phyloP scores from a whole-genome alignment of 129 eudicot species.

The Flaveria linearis region DNA sequence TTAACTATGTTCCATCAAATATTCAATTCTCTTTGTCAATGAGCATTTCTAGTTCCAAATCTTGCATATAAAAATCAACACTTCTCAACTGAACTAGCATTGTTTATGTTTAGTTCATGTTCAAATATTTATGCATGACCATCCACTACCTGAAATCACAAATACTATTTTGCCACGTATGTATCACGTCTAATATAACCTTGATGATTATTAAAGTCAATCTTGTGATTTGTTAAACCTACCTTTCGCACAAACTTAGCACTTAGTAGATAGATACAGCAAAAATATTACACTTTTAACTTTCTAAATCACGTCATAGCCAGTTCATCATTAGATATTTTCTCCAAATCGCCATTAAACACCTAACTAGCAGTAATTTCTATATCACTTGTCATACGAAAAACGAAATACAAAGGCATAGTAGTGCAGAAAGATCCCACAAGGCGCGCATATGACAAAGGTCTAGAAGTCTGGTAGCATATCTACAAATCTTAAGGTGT shows the following conservation, averaged over 20 bases:
- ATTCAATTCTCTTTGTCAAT: no score
- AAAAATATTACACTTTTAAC: neutral
- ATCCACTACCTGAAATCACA: no score
- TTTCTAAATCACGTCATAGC: neutral
- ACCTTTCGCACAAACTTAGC: neutral
- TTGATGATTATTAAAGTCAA: no score
- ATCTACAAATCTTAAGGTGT: slow-evolving; percentile 6
- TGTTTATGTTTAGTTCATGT: no score
- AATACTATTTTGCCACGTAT: no score
- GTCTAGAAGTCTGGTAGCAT: slow-evolving; percentile 11
- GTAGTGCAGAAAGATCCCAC: neutral
- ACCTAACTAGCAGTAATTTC: neutral
- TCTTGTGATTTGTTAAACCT: no score
- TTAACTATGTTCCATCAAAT: no score
- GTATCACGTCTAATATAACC: no score
- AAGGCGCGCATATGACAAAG: slow-evolving; percentile 9
- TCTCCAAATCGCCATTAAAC: neutral
- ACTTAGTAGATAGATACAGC: neutral
- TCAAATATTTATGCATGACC: no score
- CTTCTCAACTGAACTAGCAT: no score
- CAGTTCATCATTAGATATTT: neutral
- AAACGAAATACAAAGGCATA: neutral
- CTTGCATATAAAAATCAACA: no score
- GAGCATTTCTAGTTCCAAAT: no score
- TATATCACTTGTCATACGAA: neutral